Evolutionary conservation across 805 yeast species (phyloP), one percentile per base, ranked within the genome.

Genomic region (Monosporozyma siamensis): DNA sequence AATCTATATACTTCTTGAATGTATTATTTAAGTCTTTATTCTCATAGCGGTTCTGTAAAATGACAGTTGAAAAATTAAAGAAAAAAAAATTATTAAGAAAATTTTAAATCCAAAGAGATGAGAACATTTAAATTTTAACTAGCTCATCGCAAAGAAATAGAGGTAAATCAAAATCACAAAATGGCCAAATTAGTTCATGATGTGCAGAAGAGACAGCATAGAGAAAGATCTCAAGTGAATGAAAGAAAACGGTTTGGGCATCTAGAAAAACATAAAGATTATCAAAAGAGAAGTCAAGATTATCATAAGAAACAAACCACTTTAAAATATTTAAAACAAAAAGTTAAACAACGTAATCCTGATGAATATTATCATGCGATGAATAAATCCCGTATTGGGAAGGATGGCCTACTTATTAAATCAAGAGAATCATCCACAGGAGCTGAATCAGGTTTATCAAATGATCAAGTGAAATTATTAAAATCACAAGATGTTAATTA

Each of bases 291-390:
- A 52, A 90, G 96, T 0, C 69, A 66, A 44, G 81, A 79, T 51
- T 78, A 61, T 51, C 84, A 79, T 53, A 63, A 65, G 48, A 78
- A 78, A 51, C 75, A 79, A 51, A 72, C 70, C 22, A 69, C 75
- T 6, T 48, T 92, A 41, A 84, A 83, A 64, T 71, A 81, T 1
- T 71, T 92, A 44, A 77, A 83, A 50, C 69, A 71, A 34, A 90
- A 87, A 58, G 94, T 84, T 2, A 67, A 71, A 29, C 71, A 72
- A 36, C 74, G 87, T 52, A 92, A 92, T 59, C 95, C 94, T 12
- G 98, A 92, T 71, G 98, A 92, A 64, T 92, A 83, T 67, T 88
- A 90, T 63, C 95, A 87, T 75, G 92, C 87, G 17, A 92, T 92
- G 98, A 75, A 80, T 25, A 69, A 72, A 11, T 69, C 71, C 46